Base-by-base conservation (phyloP, 371 early-diverging fungal genomes). In the Lichtheimia corymbifera region DNA sequence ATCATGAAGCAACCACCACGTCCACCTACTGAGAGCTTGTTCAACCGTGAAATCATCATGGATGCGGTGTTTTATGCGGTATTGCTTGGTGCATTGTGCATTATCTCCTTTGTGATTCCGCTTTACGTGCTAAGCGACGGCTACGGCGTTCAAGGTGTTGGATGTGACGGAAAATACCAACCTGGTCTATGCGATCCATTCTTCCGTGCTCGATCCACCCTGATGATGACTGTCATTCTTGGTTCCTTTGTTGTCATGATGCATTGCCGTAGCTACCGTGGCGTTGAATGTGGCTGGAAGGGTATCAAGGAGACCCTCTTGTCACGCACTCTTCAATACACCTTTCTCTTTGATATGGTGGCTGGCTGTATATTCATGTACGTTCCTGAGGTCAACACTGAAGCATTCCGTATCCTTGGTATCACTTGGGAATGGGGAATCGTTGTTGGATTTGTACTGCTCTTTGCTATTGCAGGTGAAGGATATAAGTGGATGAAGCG, bases 1-100 rank as follows among this genome's bases (percentile, higher is more conserved):
- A 79, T 93, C 42, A 93, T 97, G 93, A 68, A 83, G 30, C 85
- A 88, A 49, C 87, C 87, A 3, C 97, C 97, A 14, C 88, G 94
- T 14, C 73, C 83, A 5, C 67, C 81, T 5, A 79, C 72, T 13
- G 74, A 85, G 59, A 88, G 88, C 22, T 80, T 93, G 54, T 58
- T 88, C 30, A 80, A 69, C 40, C 66, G 62, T 47, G 71, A 71
- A 55, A 71, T 68, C 24, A 11, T 70, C 3, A 50, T 66, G 50
- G 68, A 71, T 55, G 59, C 64, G 1, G 22, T 64, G 11, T 50
- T 65, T 4, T 68, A 74, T 20, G 44, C 64, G 13, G 20, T 67
- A 12, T 69, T 80, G 40, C 86, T 90, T 55, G 92, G 91, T 3
- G 25, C 82, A 22, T 57, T 83, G 20, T 74, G 82, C 49, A 79